Percentiles rank a stretch among this genome's conserved stretches.
phyloP scores from a whole-genome alignment of 306 rosid genomes.

The Cucumis melo region DNA sequence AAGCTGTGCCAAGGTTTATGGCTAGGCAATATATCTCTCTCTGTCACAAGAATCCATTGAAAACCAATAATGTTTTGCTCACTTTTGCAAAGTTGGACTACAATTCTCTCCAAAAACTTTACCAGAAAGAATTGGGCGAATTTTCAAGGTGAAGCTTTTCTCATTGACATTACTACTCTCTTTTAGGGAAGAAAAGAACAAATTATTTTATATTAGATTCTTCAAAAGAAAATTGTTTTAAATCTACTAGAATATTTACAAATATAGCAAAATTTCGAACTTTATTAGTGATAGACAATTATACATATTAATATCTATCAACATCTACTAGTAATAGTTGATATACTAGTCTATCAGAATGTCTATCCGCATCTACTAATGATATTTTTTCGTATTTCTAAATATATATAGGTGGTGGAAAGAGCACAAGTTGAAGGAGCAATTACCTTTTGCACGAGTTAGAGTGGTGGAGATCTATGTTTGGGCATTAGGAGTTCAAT shows the following conservation, averaged over 20 bases:
- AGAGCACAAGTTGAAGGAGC: background rate
- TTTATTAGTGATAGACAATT: no score
- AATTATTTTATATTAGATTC: no score
- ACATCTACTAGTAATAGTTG: no score
- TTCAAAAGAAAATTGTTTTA: no score
- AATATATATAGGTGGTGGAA: constrained; percentile 1
- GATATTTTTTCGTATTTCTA: no score
- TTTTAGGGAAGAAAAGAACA: no score
- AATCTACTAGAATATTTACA: no score
- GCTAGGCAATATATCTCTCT: background rate
- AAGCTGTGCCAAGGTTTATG: background rate
- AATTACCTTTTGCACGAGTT: background rate
- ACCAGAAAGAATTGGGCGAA: constrained; percentile 2
- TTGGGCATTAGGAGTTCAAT: constrained; percentile 22
- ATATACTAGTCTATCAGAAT: no score
- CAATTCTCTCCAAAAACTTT: constrained; percentile 6
- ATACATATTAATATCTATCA: no score
- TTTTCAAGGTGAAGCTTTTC: background rate
- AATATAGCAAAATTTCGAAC: no score
- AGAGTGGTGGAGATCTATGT: background rate
- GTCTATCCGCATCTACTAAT: no score
- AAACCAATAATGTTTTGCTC: background rate
- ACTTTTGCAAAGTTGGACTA: constrained; percentile 18
- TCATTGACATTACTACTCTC: no score
- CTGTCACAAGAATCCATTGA: constrained; percentile 1